These are phyloP conservation scores for Rosa rugosa DNA, from an alignment of 306 rosid species.

Conservation along the genomic window DNA sequence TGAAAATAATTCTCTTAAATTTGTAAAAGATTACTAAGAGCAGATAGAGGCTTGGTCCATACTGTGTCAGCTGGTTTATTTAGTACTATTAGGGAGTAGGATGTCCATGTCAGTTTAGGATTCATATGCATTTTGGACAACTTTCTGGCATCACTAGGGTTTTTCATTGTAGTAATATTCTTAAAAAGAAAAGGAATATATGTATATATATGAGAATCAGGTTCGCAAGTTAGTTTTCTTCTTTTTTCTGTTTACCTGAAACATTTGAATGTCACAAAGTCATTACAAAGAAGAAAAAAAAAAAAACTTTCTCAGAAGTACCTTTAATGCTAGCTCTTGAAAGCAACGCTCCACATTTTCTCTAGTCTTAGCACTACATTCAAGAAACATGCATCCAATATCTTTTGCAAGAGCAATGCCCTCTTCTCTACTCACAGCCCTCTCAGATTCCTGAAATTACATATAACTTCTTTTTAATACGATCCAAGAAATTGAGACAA, in stretches of 20 bases:
- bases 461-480: neutral
- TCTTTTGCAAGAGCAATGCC: slow-evolving; percentile 79
- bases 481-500: neutral
- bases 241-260: neutral
- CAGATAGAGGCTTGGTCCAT: neutral
- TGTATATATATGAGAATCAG: neutral
- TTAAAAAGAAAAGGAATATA: neutral
- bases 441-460: slow-evolving; percentile 69
- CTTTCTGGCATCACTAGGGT: neutral
- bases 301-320: slow-evolving; percentile 18
- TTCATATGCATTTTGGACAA: neutral
- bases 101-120: neutral
- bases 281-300: neutral
- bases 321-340: slow-evolving; percentile 87
- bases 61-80: too few species aligned
- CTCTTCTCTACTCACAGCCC: slow-evolving; percentile 88
- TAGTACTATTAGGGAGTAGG: neutral
- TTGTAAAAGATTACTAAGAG: neutral
- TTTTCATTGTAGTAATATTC: neutral
- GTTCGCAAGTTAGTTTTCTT: neutral
- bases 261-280: neutral
- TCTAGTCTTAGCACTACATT: slow-evolving; percentile 95
- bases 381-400: slow-evolving; percentile 78
- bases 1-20: neutral
- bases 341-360: slow-evolving; percentile 89